Evolutionary conservation across 495 filamentous ascomycete genomes (phyloP), one percentile per base, ranked within the genome.

Genomic region (Rusavskia elegans): DNA sequence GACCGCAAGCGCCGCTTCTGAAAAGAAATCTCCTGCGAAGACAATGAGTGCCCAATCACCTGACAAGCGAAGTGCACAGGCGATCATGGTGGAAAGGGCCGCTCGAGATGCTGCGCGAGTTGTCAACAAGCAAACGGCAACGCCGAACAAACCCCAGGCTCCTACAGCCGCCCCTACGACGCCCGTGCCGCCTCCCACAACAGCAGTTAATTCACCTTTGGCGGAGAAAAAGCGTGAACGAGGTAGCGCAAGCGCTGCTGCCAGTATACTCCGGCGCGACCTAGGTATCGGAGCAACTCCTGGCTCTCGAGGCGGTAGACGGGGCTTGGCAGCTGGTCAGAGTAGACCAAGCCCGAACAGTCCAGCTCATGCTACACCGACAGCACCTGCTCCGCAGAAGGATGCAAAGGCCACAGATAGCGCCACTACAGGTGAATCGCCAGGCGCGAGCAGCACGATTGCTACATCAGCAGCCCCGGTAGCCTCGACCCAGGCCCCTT

Each of bases 221-320:
- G 56, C 69, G 11, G 75, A 78, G 52, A 72, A 72, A 44, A 78
- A 75, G 52, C 65, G 78, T 27, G 80, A 83, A 58, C 77, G 87
- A 54, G 85, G 84, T 9, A 85, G 78, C 55, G 82, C 79, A 36
- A 77, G 81, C 29, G 82, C 77, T 23, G 89, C 87, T 5, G 86
- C 87, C 17, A 81, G 82, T 44, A 95, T 97, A 53, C 66, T 97
- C 21, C 88, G 95, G 59, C 81, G 89, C 16, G 92, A 97, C 64
- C 71, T 95, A 17, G 92, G 90, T 17, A 73, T 97, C n/a, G 78
- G 79, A 42, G 75, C 78, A 6, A 75, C 77, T 50, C 63, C 66
- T 44, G 64, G 71, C 41, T 71, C 74, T 39, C 68, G 73, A 55
- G 66, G 67, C 51, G 68, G 71, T 3, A 68, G 66, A 17, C 48